Evolutionary conservation across 1,284 basidiomycete species (phyloP).

Genomic region (Ceratobasidium papillatum): DNA sequence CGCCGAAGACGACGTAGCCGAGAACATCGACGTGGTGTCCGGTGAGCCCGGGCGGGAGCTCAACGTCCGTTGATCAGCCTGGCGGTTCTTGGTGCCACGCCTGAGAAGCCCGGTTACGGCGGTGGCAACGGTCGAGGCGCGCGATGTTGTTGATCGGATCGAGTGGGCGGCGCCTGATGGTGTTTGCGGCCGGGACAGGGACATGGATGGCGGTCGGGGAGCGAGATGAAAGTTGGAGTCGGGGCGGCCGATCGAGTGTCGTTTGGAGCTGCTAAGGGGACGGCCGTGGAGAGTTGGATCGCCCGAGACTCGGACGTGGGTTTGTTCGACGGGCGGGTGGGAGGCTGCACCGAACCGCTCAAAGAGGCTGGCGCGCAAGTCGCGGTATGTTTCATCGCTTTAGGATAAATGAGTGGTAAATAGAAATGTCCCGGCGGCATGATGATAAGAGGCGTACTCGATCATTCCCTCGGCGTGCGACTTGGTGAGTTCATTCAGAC

Average conservation of each 20-base stretch:
- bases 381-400: conserved; percentile 80
- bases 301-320: conserved; percentile 56
- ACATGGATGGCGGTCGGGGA: conserved; percentile 35
- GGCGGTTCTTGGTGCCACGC: conserved; percentile 24
- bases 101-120: conserved; percentile 33
- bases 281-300: not conserved
- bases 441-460: conserved; percentile 6
- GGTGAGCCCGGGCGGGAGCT: conserved; percentile 26
- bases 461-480: conserved; percentile 39
- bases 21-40: conserved; percentile 31
- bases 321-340: conserved; percentile 65
- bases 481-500: conserved; percentile 31
- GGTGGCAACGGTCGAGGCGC: conserved; percentile 33
- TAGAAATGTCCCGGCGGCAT: not conserved
- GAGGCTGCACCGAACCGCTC: conserved; percentile 70
- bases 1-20: conserved; percentile 19
- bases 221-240: conserved; percentile 39
- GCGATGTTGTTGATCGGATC: conserved; percentile 33
- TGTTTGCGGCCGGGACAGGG: conserved; percentile 18
- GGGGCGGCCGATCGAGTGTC: conserved; percentile 30
- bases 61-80: not conserved
- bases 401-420: conserved; percentile 25
- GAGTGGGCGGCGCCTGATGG: conserved; percentile 16
- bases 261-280: conserved; percentile 12
- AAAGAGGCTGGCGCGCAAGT: conserved; percentile 77